Base-by-base conservation (phyloP, 208 protist species). In the Porcisia deanei region DNA sequence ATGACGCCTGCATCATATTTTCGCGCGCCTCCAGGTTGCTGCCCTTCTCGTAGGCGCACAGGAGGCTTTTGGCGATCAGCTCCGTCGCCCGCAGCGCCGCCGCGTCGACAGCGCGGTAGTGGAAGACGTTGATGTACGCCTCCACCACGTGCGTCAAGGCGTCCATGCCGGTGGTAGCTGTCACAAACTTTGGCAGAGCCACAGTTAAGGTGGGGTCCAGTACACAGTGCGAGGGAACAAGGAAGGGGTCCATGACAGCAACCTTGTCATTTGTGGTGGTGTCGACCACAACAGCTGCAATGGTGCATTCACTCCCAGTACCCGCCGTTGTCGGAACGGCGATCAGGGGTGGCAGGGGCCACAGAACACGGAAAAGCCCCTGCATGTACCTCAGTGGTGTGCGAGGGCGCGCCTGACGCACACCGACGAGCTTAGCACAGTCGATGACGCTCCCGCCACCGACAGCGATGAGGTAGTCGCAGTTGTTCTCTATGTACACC, bases 371-470 rank as follows among this genome's bases (percentile, higher is more conserved):
- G 70, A 89, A 68, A 66, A 91, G 53, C 22, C 88, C 89, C 0
- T 77, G 77, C 88, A 92, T 82, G 64, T 80, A 63, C 14, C 37
- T 45, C 18, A 96, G 60, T 30, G 88, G 69, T 5, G 86, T 92
- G 66, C 79, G 71, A 3, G 83, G 85, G 14, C 86, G 87, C 37
- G 78, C 84, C 22, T 88, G 79, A 39, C 92, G 84, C 34, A 90
- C 85, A 41, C 88, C 88, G 12, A 96, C 84, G 59, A 96, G 71
- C 87, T 97, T 98, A 37, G 89, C 90, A 20, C 86, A 84, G 83
- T 98, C 94, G 64, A 98, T 94, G 58, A 91, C 71, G 61, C 89
- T 95, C 57, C 94, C 94, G 57, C 94, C 94, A 66, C 94, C 94
- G 71, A 98, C 73, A 25, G 85, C 94, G 70, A 97, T 83, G 59